Evolutionary conservation across 768 basidiomycete species (phyloP).

Genomic region (Porphyrellus cyaneotinctus): DNA sequence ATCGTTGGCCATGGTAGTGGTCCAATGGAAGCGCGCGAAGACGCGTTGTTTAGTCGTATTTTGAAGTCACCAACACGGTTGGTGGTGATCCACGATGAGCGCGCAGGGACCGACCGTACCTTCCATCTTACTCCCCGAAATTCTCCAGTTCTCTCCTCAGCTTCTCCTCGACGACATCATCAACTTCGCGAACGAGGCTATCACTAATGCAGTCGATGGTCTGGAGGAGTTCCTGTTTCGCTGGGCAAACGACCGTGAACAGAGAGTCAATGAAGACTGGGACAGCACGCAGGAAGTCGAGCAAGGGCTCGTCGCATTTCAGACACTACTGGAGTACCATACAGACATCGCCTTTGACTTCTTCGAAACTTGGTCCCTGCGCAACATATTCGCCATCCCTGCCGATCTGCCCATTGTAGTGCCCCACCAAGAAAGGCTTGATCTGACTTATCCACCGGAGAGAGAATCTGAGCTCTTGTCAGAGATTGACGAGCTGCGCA

Average conservation of each 20-base stretch:
- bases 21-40: background rate
- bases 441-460: slow-evolving; percentile 58
- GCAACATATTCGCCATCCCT: slow-evolving; percentile 82
- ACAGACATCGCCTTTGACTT: slow-evolving; percentile 90
- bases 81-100: slow-evolving; percentile 18
- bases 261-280: slow-evolving; percentile 43
- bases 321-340: slow-evolving; percentile 84
- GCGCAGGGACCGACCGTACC: slow-evolving; percentile 28
- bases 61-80: slow-evolving; percentile 2
- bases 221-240: slow-evolving; percentile 74
- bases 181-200: slow-evolving; percentile 75
- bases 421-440: slow-evolving; percentile 70
- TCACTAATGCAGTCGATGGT: slow-evolving; percentile 72
- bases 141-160: slow-evolving; percentile 81
- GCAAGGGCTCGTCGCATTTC: slow-evolving; percentile 80
- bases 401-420: slow-evolving; percentile 65
- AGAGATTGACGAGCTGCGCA: slow-evolving; percentile 64
- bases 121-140: slow-evolving; percentile 37
- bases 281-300: slow-evolving; percentile 68
- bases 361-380: slow-evolving; percentile 84
- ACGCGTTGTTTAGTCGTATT: slow-evolving; percentile 30
- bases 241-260: slow-evolving; percentile 66
- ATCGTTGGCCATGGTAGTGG: slow-evolving; percentile 18
- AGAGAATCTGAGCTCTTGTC: slow-evolving; percentile 58
- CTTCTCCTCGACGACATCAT: slow-evolving; percentile 83